Conservation (phyloP, 768 basidiomycete species). For the Mycena maculata region DNA sequence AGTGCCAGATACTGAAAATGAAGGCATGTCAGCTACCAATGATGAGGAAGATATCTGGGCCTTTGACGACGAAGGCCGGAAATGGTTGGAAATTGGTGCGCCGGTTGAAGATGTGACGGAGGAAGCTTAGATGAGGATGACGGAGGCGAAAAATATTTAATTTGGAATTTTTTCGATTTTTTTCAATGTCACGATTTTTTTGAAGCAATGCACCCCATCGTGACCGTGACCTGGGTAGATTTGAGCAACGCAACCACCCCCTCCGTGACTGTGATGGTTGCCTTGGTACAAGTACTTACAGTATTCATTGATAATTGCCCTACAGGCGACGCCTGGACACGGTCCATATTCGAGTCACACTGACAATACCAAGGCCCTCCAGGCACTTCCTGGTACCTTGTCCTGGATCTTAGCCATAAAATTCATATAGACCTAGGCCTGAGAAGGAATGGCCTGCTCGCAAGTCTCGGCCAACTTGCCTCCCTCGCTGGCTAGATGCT, state of each 20-base stretch:
- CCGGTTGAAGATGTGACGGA: neutral
- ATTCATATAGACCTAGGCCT: too few relatives aligned
- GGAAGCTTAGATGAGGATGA: neutral
- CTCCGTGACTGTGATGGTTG: neutral
- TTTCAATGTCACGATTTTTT: neutral
- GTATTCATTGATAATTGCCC: too few relatives aligned
- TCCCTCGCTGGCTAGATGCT: too few relatives aligned
- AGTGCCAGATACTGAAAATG: neutral
- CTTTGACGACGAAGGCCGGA: neutral
- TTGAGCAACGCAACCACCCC: neutral
- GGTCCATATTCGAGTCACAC: too few relatives aligned
- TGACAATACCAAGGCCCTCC: too few relatives aligned
- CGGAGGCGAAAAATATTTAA: neutral
- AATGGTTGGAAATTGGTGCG: neutral
- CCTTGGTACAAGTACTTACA: neutral
- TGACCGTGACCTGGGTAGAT: neutral
- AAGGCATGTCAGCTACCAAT: neutral
- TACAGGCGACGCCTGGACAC: too few relatives aligned
- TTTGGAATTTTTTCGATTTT: neutral
- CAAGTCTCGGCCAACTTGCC: too few relatives aligned
- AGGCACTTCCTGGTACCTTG: too few relatives aligned
- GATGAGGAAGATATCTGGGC: conserved; percentile 5
- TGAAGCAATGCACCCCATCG: neutral
- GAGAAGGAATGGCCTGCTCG: too few relatives aligned
- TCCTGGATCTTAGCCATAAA: too few relatives aligned